These are phyloP conservation scores for Lotmaria passim DNA, from an alignment of 208 protist species.

Conservation along the genomic window DNA sequence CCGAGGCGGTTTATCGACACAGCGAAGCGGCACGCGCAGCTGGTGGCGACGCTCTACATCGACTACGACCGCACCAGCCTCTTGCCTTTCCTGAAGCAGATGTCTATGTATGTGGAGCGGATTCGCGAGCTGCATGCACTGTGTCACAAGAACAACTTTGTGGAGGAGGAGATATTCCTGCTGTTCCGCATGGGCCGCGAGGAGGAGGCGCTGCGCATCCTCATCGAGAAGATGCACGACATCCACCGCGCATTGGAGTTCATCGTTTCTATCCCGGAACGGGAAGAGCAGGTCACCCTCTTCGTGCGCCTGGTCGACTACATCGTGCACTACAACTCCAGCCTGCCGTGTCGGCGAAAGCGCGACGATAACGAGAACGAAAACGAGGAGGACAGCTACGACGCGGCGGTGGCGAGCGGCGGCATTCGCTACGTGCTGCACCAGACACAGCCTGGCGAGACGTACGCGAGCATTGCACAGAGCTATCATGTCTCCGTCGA, in stretches of 20 bases:
- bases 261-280: constrained; percentile 37
- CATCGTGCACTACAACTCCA: constrained; percentile 42
- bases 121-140: constrained; percentile 75
- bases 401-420: constrained; percentile 16
- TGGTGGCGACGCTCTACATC: constrained; percentile 75
- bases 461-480: constrained; percentile 50
- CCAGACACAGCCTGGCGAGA: constrained; percentile 45
- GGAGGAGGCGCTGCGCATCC: constrained; percentile 76
- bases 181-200: constrained; percentile 77
- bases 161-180: constrained; percentile 79
- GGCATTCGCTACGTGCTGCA: constrained; percentile 49
- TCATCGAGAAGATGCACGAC: constrained; percentile 51
- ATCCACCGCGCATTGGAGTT: constrained; percentile 31
- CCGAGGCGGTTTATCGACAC: constrained; percentile 26
- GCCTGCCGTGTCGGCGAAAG: constrained; percentile 31
- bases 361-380: constrained; percentile 10
- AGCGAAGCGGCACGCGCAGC: constrained; percentile 55
- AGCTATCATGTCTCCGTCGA: constrained; percentile 45
- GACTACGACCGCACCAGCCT: constrained; percentile 68
- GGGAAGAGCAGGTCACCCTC: constrained; percentile 62
- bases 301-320: constrained; percentile 62
- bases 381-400: constrained; percentile 9
- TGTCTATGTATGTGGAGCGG: constrained; percentile 59
- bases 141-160: constrained; percentile 63
- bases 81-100: constrained; percentile 64